phyloP scores from a whole-genome alignment of 768 basidiomycete genomes.

The Lentinula lateritia region DNA sequence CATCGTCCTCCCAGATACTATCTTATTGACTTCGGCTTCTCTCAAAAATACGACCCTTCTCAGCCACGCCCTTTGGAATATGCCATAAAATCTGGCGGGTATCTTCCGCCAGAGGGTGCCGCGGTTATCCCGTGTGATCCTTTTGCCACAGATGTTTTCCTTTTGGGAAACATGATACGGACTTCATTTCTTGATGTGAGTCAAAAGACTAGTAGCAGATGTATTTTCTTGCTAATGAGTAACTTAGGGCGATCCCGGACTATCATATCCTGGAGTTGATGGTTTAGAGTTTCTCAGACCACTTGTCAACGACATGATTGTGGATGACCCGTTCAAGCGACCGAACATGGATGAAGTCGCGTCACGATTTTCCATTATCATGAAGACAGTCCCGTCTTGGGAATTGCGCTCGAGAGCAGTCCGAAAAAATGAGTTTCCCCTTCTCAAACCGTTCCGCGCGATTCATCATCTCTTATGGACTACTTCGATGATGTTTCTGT shows the following conservation, averaged over 20 bases:
- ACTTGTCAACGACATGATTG: conserved; percentile 18
- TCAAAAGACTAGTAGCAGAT: too few species aligned
- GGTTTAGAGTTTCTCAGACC: conserved; percentile 14
- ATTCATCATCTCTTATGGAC: not conserved
- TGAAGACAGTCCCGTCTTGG: not conserved
- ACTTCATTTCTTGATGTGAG: too few species aligned
- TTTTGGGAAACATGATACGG: conserved; percentile 23
- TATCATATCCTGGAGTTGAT: not conserved
- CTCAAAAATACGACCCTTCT: conserved; percentile 21
- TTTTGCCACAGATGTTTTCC: conserved; percentile 39
- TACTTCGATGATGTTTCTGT: not conserved
- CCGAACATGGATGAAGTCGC: conserved; percentile 16
- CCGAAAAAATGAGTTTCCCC: not conserved
- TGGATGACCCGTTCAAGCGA: conserved; percentile 11
- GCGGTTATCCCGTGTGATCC: conserved; percentile 24
- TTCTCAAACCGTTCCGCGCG: not conserved
- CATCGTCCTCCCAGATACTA: conserved; percentile 28
- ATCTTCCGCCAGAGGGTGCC: conserved; percentile 30
- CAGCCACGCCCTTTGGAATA: conserved; percentile 19
- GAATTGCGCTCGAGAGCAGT: conserved; percentile 3
- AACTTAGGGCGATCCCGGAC: too few species aligned
- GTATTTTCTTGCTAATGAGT: too few species aligned
- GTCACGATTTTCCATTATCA: not conserved
- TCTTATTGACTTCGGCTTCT: conserved; percentile 33
- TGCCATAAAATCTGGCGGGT: conserved; percentile 35